Evolutionary conservation across 1,284 basidiomycete species (phyloP).

Genomic region (Ceratobasidium theobromae): DNA sequence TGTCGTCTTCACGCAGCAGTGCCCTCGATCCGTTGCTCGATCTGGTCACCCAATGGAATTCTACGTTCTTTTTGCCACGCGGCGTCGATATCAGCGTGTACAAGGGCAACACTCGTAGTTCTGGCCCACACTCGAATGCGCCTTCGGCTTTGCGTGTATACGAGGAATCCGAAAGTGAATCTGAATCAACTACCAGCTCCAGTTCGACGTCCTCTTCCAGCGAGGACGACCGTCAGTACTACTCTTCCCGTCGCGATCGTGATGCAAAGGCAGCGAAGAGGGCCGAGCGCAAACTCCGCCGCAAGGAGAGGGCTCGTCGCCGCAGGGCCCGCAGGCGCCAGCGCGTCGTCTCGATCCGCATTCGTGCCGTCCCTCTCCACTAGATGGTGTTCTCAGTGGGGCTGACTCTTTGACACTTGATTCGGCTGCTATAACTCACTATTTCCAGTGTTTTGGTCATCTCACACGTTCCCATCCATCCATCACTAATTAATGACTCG

Average conservation of each 20-base stretch:
- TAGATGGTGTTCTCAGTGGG: conserved; percentile 20
- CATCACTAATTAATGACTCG: conserved; percentile 13
- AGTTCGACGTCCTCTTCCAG: conserved; percentile 14
- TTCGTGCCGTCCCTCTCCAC: conserved; percentile 26
- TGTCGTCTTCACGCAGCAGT: conserved; percentile 50
- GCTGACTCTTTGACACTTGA: conserved; percentile 23
- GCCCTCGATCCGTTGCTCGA: conserved; percentile 60
- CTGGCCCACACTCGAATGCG: conserved; percentile 48
- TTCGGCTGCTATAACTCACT: not conserved
- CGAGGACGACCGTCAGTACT: conserved; percentile 30
- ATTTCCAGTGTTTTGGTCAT: conserved; percentile 23
- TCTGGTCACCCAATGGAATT: conserved; percentile 74
- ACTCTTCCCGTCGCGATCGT: conserved; percentile 13
- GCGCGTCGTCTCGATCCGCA: conserved; percentile 20
- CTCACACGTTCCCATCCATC: conserved; percentile 3
- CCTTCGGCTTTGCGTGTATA: conserved; percentile 12
- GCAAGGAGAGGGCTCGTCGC: conserved; percentile 17
- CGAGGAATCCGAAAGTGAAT: conserved; percentile 27
- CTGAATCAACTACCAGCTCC: conserved; percentile 7
- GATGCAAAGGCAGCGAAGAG: conserved; percentile 8
- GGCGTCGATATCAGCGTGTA: conserved; percentile 71
- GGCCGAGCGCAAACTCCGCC: conserved; percentile 28
- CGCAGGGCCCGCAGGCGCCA: conserved; percentile 29
- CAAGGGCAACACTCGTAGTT: conserved; percentile 71
- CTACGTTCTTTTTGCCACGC: conserved; percentile 66